Evolutionary conservation across 306 rosid species (phyloP), one percentile per base, ranked within the genome.

Genomic region (Purshia tridentata): DNA sequence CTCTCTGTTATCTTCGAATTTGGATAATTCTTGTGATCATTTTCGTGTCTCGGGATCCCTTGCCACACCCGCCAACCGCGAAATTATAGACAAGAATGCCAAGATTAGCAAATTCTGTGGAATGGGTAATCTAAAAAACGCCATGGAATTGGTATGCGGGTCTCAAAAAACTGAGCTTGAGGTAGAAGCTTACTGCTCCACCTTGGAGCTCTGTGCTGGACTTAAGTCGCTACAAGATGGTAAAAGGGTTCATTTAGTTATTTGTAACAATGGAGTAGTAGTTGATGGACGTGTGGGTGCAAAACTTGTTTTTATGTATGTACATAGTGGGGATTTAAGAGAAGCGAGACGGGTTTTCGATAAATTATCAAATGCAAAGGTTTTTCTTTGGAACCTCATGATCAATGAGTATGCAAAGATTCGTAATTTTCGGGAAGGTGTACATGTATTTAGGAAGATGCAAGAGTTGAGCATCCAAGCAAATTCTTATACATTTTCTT

Each of bases 121-220:
- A 81, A 35, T 72, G 87, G 91, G 91, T 80, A 71, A 86, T 78
- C 87, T 90, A 8, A 72, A 56, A 83, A 76, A 74, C 2, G 93
- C 93, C 41, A 50, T 88, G 73, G 76, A 83, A 68, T 58, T 83
- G 58, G 85, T 90, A 57, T 65, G 50, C 60, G 72, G 45, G 59
- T 72, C 85, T 13, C 18, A 76, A 76, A 88, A 73, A 9, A 58
- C 78, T 8, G 78, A 90, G 65, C 86, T 86, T 78, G 84, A 74
- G 65, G 49, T 79, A 82, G 78, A 73, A 3, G 66, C 82, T 70
- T 91, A 83, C 51, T 83, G 90, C 70, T 72, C 83, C n/a, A 62
- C 85, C n/a, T 75, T 88, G 83, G 93, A 91, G 89, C 97, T 91
- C 23, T 91, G 97, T 67, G 93, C 93, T 37, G 81, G 79, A 63